These are phyloP conservation scores for Penicillium vulpinum DNA, from an alignment of 2,329 filamentous ascomycete species.

Conservation along the genomic window DNA sequence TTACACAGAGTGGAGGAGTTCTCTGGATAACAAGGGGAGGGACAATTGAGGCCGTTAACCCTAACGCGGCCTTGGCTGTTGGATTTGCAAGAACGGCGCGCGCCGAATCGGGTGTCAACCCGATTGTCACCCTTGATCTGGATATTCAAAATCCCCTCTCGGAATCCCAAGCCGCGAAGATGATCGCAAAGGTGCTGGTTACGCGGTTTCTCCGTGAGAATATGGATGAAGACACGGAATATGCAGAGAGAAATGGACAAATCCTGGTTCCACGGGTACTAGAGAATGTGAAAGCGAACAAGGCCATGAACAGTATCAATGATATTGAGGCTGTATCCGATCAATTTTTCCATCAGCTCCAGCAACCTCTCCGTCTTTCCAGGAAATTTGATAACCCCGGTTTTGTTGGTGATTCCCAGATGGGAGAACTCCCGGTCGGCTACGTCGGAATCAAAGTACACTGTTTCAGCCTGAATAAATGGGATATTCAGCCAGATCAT, in stretches of 20 bases:
- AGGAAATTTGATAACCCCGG: background rate
- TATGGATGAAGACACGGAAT: conserved; percentile 25
- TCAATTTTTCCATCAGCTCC: conserved; percentile 15
- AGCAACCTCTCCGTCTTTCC: conserved; percentile 10
- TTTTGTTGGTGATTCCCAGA: conserved; percentile 11
- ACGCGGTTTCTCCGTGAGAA: conserved; percentile 7
- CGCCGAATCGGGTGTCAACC: conserved; percentile 24
- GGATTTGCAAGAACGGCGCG: conserved; percentile 31
- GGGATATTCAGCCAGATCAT: conserved; percentile 16
- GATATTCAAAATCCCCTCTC: conserved; percentile 12
- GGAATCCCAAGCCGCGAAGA: background rate
- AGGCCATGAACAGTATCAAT: background rate
- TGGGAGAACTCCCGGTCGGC: conserved; percentile 11
- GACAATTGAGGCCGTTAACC: conserved; percentile 7
- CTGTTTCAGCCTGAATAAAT: conserved; percentile 32
- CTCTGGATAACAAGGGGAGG: conserved; percentile 29
- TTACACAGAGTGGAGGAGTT: conserved; percentile 17
- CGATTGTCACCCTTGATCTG: conserved; percentile 28
- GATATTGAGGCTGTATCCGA: background rate
- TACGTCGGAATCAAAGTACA: conserved; percentile 37
- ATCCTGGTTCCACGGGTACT: conserved; percentile 28
- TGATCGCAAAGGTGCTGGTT: conserved; percentile 16
- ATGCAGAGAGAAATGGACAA: conserved; percentile 21
- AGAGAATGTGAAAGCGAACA: conserved; percentile 12
- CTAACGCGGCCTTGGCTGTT: conserved; percentile 17